Conservation (phyloP, 2,329 filamentous ascomycete species). For the Xylaria sp. region DNA sequence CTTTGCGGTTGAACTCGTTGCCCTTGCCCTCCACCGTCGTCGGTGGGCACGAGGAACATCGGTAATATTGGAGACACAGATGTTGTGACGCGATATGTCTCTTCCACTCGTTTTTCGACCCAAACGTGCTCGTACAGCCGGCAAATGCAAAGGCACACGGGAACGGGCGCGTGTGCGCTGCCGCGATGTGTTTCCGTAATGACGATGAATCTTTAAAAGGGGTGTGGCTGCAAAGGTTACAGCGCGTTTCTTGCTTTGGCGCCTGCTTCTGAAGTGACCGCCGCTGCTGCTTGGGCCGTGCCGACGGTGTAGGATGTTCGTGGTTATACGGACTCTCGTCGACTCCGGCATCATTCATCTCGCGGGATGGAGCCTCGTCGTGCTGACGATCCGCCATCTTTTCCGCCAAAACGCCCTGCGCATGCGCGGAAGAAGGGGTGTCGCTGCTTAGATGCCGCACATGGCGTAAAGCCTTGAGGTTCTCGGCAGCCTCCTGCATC, state of each 20-base stretch:
- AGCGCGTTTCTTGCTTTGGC: slow-evolving; percentile 63
- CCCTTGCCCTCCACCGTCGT: slow-evolving; percentile 48
- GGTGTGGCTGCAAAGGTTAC: slow-evolving; percentile 62
- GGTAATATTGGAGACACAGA: slow-evolving; percentile 68
- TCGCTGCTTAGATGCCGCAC: slow-evolving; percentile 60
- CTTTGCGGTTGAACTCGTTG: slow-evolving; percentile 86
- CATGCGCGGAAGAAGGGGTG: slow-evolving; percentile 23
- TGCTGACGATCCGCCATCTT: slow-evolving; percentile 38
- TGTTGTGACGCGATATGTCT: slow-evolving; percentile 91
- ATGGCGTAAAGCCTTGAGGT: slow-evolving; percentile 67
- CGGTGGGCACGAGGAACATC: slow-evolving; percentile 63
- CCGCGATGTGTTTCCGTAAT: slow-evolving; percentile 67
- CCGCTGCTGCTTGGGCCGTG: slow-evolving; percentile 47
- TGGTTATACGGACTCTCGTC: slow-evolving; percentile 44
- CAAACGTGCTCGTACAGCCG: slow-evolving; percentile 81
- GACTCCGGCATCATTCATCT: slow-evolving; percentile 42
- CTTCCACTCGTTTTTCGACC: slow-evolving; percentile 98
- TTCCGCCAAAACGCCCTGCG: slow-evolving; percentile 28
- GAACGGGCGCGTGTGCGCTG: slow-evolving; percentile 73
- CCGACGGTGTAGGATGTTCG: slow-evolving; percentile 41
- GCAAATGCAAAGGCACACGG: slow-evolving; percentile 85
- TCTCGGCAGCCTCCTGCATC: slow-evolving; percentile 70
- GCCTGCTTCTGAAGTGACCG: slow-evolving; percentile 52
- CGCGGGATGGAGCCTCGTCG: slow-evolving; percentile 48
- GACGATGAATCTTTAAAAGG: slow-evolving; percentile 70